phyloP scores from a whole-genome alignment of 768 basidiomycete species.

The Pisolithus marmoratus region DNA sequence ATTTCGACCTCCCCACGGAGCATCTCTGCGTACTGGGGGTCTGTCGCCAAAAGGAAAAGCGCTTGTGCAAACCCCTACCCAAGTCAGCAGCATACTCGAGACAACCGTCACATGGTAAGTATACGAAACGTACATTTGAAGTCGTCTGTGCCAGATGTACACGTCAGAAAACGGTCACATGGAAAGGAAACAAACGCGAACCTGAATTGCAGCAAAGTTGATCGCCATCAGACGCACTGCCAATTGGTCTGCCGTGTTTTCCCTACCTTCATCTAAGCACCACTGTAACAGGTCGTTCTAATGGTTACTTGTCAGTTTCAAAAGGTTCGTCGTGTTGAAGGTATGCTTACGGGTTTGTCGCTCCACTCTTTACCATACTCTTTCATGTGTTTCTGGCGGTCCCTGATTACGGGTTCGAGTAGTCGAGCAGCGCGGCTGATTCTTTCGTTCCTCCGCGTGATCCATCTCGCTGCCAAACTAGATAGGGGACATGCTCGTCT shows the following conservation, averaged over 20 bases:
- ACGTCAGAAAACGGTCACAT: no score
- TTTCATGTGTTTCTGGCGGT: conserved; percentile 18
- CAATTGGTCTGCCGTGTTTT: not conserved
- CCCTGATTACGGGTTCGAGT: conserved; percentile 26
- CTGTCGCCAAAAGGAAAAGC: conserved; percentile 30
- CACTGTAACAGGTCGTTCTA: not conserved
- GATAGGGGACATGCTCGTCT: not conserved
- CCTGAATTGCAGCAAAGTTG: conserved; percentile 8
- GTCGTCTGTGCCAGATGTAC: not conserved
- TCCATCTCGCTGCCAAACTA: conserved; percentile 14
- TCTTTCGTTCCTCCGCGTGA: conserved; percentile 6
- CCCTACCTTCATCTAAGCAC: not conserved
- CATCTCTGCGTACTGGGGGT: conserved; percentile 29
- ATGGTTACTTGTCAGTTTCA: not conserved
- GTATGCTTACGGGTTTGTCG: conserved; percentile 27
- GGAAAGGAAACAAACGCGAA: conserved; percentile 2
- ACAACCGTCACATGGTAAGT: no score
- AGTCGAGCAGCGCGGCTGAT: conserved; percentile 7
- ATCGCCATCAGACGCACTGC: not conserved
- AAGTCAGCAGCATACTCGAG: not conserved
- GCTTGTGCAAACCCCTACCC: conserved; percentile 29
- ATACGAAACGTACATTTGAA: not conserved
- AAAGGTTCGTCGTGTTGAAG: not conserved
- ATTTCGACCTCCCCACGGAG: conserved; percentile 36
- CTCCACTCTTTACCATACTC: conserved; percentile 22